Base-by-base conservation (phyloP, 345 rosid genomes). In the Luvunga scandens region DNA sequence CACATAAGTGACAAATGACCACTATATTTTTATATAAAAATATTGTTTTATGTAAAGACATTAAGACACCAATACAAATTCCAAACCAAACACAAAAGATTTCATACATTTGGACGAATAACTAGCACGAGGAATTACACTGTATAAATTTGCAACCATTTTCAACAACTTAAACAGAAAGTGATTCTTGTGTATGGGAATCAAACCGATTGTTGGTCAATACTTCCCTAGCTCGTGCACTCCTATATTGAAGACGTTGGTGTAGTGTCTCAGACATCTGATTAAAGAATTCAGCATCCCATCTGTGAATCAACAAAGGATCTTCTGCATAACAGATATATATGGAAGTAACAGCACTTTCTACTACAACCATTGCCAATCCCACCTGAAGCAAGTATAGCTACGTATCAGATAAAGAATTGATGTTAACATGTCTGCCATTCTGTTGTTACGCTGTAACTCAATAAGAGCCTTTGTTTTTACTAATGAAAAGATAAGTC, bases 271-370 rank as follows among this genome's bases (percentile, higher is more conserved):
- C 97, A 1, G 98, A 91, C 88, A 93, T 78, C 83, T 91, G 94
- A 79, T 68, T 80, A 80, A 73, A 91, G 85, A 91, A 91, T 57
- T 89, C 92, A 13, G 87, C 87, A 57, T 93, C 97, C 95, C 95
- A 93, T 81, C 95, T 83, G 60, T 86, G 88, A 69, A 91, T 93
- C 87, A 93, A 75, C 67, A 82, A 77, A 6, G 98, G 97, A 61
- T 96, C 98, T 88, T 94, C 98, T 18, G 97, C 99, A 16, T 88
- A 94, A 82, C 97, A 96, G 36, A 96, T 85, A 83, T 92, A 96
- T 78, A 96, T 91, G 7, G 98, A 94, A 31, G 98, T 96, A 28
- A 91, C 98, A 0, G 98, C 97, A 61, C 99, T 90, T 83, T 96
- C 99, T 53, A 96, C 98, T 25, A 90, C 97, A 22, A 90, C 98